Conservation (phyloP, 2,329 filamentous ascomycete species). For the Chrysosporium queenslandicum region DNA sequence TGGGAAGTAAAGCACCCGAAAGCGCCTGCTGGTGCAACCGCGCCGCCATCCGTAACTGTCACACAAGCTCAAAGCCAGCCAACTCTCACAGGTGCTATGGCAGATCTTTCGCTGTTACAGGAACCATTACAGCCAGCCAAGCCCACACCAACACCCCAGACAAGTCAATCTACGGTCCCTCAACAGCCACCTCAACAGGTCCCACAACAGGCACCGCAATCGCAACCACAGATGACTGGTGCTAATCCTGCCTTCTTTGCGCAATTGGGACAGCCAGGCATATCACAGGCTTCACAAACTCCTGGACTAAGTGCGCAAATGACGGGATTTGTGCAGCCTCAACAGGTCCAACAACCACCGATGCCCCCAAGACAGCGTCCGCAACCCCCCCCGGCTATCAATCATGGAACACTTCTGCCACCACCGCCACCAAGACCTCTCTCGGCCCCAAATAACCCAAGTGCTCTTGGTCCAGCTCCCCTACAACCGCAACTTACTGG, state of each 20-base stretch:
- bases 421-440: constrained; percentile 72
- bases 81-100: constrained; percentile 58
- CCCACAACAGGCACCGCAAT: constrained; percentile 24
- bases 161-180: constrained; percentile 35
- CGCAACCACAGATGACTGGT: constrained; percentile 33
- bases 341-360: constrained; percentile 22
- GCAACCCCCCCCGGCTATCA: constrained; percentile 53
- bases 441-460: constrained; percentile 76
- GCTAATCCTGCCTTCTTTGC: constrained; percentile 43
- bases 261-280: constrained; percentile 32
- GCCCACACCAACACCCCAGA: constrained; percentile 42
- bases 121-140: constrained; percentile 49
- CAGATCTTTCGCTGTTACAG: constrained; percentile 56
- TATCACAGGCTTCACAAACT: constrained; percentile 14
- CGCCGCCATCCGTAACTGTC: constrained; percentile 26
- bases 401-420: constrained; percentile 56
- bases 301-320: constrained; percentile 29
- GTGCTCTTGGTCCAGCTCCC: constrained; percentile 60
- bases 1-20: constrained; percentile 88
- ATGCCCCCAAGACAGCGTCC: constrained; percentile 56
- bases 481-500: constrained; percentile 82
- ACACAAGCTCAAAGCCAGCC: constrained; percentile 34
- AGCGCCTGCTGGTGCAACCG: constrained; percentile 32
- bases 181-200: constrained; percentile 36
- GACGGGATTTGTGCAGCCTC: constrained; percentile 29